Base-by-base conservation (phyloP, 1,139 yeast species). In the Pichia sp. region DNA sequence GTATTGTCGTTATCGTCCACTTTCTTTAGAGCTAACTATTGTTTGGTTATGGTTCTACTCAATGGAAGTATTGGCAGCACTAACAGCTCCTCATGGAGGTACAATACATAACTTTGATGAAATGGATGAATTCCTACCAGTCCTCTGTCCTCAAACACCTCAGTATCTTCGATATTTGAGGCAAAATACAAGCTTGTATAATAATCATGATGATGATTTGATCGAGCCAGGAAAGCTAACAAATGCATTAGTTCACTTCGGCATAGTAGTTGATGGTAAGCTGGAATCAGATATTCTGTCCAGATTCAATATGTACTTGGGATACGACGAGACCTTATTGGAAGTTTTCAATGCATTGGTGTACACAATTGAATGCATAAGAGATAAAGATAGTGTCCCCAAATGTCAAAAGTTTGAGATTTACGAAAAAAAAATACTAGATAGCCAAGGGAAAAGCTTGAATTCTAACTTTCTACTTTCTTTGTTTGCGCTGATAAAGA, bases 11-110 rank as follows among this genome's bases (percentile, higher is more conserved):
- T 56, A 66, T 60, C 61, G 69, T 49, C 64, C 61, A 67, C 66
- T 56, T 27, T 63, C 69, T 63, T 60, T 63, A 59, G 71, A 67
- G 7, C 66, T 83, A 47, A 71, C 81, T 1, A 75, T 83, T 52
- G 81, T 86, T 57, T 81, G 82, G 67, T 71, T 74, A 33, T 83
- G 87, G 87, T 83, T 80, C 64, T 76, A 79, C 14, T 76, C 84
- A 0, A 78, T 83, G 70, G 88, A 84, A 62, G 72, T 80, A 4
- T 71, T 83, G 38, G 88, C 88, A 0, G 82, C 81, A 0, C 64
- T 83, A 34, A 75, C 84, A 38, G 74, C 80, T 9, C 76, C 77
- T 4, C 71, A 74, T 24, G 87, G 87, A 2, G 86, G 86, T 12
- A 78, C 85, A 0, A 71, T 79, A 30, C 76, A 75, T 47, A 71